These are phyloP conservation scores for Aquanectria penicillioides DNA, from an alignment of 2,329 filamentous ascomycete species.

Conservation along the genomic window DNA sequence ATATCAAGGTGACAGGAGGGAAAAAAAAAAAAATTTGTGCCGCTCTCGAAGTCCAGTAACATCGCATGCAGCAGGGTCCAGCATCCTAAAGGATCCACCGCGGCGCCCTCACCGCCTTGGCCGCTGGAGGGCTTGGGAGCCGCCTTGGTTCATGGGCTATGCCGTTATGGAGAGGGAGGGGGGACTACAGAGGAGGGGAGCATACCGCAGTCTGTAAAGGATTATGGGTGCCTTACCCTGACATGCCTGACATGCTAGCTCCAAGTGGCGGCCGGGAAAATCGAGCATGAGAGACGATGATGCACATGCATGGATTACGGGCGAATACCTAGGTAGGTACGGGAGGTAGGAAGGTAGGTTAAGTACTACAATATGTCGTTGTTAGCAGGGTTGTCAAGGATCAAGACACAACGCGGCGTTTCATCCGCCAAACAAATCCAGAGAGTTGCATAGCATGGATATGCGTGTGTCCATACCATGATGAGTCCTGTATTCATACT, in stretches of 20 bases:
- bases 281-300: slow-evolving; percentile 14
- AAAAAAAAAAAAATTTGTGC: slow-evolving; percentile 13
- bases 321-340: no score
- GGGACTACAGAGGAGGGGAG: no score
- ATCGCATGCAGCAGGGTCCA: slow-evolving; percentile 40
- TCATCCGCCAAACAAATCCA: background rate
- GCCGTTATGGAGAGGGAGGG: no score
- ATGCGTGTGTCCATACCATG: no score
- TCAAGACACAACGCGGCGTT: background rate
- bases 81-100: slow-evolving; percentile 12
- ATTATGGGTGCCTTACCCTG: background rate
- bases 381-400: no score
- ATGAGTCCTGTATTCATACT: no score
- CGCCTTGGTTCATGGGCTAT: no score
- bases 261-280: slow-evolving; percentile 13
- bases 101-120: slow-evolving; percentile 16
- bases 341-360: no score
- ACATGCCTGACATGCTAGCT: slow-evolving; percentile 10
- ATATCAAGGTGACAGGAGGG: slow-evolving; percentile 20
- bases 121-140: background rate
- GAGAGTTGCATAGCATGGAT: slow-evolving; percentile 2
- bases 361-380: no score
- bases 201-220: no score
- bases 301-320: slow-evolving; percentile 13
- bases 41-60: slow-evolving; percentile 25